phyloP scores from a whole-genome alignment of 2,329 filamentous ascomycete species.

The Fusarium irregulare region DNA sequence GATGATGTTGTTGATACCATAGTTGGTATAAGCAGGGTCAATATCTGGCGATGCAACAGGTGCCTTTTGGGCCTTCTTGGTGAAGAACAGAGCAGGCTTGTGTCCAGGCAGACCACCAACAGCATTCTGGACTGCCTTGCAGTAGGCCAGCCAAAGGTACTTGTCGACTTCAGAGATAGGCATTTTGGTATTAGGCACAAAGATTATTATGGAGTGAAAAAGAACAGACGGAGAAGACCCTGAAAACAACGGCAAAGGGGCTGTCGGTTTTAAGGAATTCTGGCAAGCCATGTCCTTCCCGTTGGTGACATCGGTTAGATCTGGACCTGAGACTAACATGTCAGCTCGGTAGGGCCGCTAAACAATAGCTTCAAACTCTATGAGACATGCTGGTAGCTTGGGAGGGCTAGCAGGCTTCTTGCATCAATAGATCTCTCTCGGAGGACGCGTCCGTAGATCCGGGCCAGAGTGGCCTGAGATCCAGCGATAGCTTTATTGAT shows the following conservation, averaged over 20 bases:
- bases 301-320: background rate
- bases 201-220: too few species aligned
- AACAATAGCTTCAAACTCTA: constrained; percentile 14
- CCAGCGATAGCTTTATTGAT: background rate
- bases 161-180: constrained; percentile 22
- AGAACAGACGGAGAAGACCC: background rate
- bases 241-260: background rate
- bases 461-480: background rate
- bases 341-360: constrained; percentile 6
- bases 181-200: constrained; percentile 4
- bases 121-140: constrained; percentile 33
- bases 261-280: background rate
- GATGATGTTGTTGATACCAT: constrained; percentile 31
- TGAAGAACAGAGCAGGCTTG: constrained; percentile 37
- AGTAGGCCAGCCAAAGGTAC: constrained; percentile 36
- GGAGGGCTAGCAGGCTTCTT: background rate
- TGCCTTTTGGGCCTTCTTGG: constrained; percentile 37
- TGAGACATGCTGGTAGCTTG: background rate
- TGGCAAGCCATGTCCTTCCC: constrained; percentile 11
- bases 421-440: background rate
- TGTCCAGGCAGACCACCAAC: constrained; percentile 36
- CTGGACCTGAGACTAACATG: constrained; percentile 8
- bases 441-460: background rate
- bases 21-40: constrained; percentile 31
- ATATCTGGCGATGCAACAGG: constrained; percentile 31